phyloP scores from a whole-genome alignment of 116 monocot species.

The Trichopus zeylanicus region DNA sequence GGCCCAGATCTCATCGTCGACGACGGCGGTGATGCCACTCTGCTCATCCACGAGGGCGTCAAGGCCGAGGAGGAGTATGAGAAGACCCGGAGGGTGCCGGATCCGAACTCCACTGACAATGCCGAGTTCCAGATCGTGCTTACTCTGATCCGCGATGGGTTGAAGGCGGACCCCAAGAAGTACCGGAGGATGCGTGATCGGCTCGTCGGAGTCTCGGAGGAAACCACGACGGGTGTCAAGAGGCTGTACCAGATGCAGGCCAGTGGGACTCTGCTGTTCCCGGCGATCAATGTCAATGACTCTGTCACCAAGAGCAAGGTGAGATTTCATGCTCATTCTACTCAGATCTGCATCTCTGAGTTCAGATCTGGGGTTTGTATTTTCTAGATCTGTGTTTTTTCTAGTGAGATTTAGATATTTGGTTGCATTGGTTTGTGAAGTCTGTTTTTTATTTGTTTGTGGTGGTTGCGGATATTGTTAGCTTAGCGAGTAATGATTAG shows the following conservation, averaged over 20 bases:
- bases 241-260: slow-evolving; percentile 92
- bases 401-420: neutral
- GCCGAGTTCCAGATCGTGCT: slow-evolving; percentile 88
- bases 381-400: neutral
- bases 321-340: neutral
- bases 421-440: too few relatives aligned
- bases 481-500: too few relatives aligned
- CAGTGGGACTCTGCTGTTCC: slow-evolving; percentile 65
- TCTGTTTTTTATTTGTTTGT: too few relatives aligned
- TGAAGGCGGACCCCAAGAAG: slow-evolving; percentile 57
- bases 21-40: slow-evolving; percentile 89
- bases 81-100: slow-evolving; percentile 64
- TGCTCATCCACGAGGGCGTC: slow-evolving; percentile 87
- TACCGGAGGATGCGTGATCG: slow-evolving; percentile 77
- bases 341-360: neutral
- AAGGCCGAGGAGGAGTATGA: slow-evolving; percentile 83
- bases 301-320: slow-evolving; percentile 99
- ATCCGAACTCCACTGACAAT: slow-evolving; percentile 75
- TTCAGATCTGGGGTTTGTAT: slow-evolving; percentile 5
- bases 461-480: too few relatives aligned
- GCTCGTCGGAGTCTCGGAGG: slow-evolving; percentile 85
- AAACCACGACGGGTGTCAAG: slow-evolving; percentile 95
- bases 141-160: slow-evolving; percentile 58
- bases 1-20: slow-evolving; percentile 88
- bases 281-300: slow-evolving; percentile 90